A percentile compares a stretch with the other conserved stretches of the same genome.
These are phyloP conservation scores for Hyphopichia wangnamkhiaoensis DNA, from an alignment of 1,139 yeast species.

Conservation along the genomic window DNA sequence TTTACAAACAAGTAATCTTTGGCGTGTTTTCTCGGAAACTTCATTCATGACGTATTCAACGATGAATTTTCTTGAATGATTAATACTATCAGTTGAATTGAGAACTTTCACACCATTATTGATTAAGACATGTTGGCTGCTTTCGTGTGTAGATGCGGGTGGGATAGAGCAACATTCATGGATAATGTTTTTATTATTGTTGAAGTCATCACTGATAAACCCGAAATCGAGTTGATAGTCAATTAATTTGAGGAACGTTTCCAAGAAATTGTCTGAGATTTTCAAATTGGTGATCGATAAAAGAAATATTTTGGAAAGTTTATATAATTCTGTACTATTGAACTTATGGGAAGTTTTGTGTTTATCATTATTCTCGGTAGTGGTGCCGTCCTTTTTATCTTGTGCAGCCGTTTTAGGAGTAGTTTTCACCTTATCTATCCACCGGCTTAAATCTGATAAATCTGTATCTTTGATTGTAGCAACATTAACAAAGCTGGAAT, in stretches of 20 bases:
- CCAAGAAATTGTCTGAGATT: slow-evolving; percentile 50
- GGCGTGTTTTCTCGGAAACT: slow-evolving; percentile 18
- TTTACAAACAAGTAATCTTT: slow-evolving; percentile 34
- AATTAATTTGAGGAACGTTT: slow-evolving; percentile 45
- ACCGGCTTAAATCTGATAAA: slow-evolving; percentile 47
- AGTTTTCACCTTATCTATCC: slow-evolving; percentile 47
- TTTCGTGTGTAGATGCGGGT: slow-evolving; percentile 32
- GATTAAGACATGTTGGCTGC: slow-evolving; percentile 33
- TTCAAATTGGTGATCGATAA: slow-evolving; percentile 57
- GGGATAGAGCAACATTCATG: slow-evolving; percentile 51
- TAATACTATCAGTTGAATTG: slow-evolving; percentile 41
- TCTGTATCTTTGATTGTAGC: slow-evolving; percentile 51
- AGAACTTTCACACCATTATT: slow-evolving; percentile 50
- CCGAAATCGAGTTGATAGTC: slow-evolving; percentile 44
- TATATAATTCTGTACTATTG: slow-evolving; percentile 25
- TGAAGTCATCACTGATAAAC: slow-evolving; percentile 40
- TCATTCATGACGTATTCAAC: slow-evolving; percentile 34
- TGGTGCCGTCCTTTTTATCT: background rate
- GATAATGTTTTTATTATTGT: slow-evolving; percentile 40
- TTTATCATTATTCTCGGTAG: background rate
- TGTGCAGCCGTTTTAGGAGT: slow-evolving; percentile 19
- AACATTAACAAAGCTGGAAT: slow-evolving; percentile 64
- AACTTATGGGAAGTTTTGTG: slow-evolving; percentile 7
- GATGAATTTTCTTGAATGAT: slow-evolving; percentile 43
- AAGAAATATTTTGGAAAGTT: slow-evolving; percentile 64